Percentiles rank a stretch among this genome's conserved stretches.
Evolutionary conservation across 805 yeast genomes (phyloP).

Genomic region (Ogataea degrootiae): DNA sequence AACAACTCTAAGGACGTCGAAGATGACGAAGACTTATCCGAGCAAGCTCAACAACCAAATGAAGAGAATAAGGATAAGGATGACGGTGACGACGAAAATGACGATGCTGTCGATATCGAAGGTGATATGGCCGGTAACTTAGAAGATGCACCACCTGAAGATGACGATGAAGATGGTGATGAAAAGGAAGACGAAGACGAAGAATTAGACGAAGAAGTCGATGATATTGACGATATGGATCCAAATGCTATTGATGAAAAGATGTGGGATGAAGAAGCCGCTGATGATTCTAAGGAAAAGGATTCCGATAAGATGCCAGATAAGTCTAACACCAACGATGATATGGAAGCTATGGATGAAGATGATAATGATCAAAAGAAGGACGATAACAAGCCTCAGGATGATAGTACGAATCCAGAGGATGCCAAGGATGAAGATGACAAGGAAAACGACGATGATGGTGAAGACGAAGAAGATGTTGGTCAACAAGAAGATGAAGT

Average conservation of each 20-base stretch:
- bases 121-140: slow-evolving; percentile 96
- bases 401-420: slow-evolving; percentile 33
- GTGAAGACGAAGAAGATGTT: slow-evolving; percentile 62
- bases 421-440: slow-evolving; percentile 34
- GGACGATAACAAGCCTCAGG: slow-evolving; percentile 30
- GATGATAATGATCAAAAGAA: slow-evolving; percentile 28
- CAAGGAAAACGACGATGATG: slow-evolving; percentile 43
- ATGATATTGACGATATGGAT: slow-evolving; percentile 83
- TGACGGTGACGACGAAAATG: slow-evolving; percentile 62
- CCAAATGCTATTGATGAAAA: slow-evolving; percentile 95
- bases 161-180: slow-evolving; percentile 41
- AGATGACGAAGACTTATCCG: slow-evolving; percentile 85
- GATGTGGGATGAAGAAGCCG: slow-evolving; percentile 95
- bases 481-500: slow-evolving; percentile 83
- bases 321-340: slow-evolving; percentile 45
- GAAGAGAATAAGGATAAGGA: slow-evolving; percentile 68
- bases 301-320: slow-evolving; percentile 70
- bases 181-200: slow-evolving; percentile 58
- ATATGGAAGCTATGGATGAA: slow-evolving; percentile 43
- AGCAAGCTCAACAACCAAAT: slow-evolving; percentile 66
- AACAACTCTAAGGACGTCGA: slow-evolving; percentile 80
- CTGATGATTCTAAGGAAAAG: slow-evolving; percentile 73
- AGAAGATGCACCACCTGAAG: slow-evolving; percentile 72
- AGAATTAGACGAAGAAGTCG: slow-evolving; percentile 84
- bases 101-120: slow-evolving; percentile 89